A percentile compares a stretch with the other conserved stretches of the same genome.
Conservation (phyloP, 352 stramenopile species). For the Pythium utonaiense region DNA sequence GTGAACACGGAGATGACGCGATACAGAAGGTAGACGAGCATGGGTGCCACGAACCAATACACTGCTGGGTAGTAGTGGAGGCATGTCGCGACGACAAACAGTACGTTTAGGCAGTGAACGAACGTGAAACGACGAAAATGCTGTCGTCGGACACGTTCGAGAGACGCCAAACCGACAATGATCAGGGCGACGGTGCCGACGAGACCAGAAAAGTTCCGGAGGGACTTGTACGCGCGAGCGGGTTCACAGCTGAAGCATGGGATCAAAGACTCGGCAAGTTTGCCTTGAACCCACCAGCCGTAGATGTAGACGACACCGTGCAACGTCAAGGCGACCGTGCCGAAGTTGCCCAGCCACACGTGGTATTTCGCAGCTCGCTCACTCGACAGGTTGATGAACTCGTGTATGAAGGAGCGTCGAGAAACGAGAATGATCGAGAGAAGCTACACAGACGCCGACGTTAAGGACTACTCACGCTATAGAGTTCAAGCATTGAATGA, state of each 20-base stretch:
- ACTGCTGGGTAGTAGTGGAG: constrained; percentile 65
- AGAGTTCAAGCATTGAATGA: not conserved
- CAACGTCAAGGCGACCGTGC: constrained; percentile 34
- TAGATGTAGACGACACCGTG: constrained; percentile 56
- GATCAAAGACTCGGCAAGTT: constrained; percentile 48
- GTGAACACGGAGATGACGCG: constrained; percentile 43
- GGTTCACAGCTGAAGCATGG: constrained; percentile 45
- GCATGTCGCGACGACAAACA: constrained; percentile 45
- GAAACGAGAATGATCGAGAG: constrained; percentile 60
- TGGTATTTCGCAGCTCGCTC: constrained; percentile 62
- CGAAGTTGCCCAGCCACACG: constrained; percentile 56
- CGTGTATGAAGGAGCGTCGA: constrained; percentile 61
- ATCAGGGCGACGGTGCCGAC: constrained; percentile 44
- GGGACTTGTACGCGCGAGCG: constrained; percentile 46
- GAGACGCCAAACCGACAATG: constrained; percentile 38
- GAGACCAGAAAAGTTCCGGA: constrained; percentile 62
- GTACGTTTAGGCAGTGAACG: constrained; percentile 46
- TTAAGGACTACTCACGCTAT: not conserved
- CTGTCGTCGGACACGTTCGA: constrained; percentile 44
- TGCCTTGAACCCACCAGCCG: constrained; percentile 48
- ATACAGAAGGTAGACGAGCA: constrained; percentile 64
- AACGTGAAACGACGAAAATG: constrained; percentile 55
- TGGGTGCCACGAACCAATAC: constrained; percentile 52
- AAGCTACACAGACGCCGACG: constrained; percentile 16
- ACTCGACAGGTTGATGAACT: constrained; percentile 47